Evolutionary conservation across 306 rosid species (phyloP).

Genomic region (cucumber (Cucumis sativus)): DNA sequence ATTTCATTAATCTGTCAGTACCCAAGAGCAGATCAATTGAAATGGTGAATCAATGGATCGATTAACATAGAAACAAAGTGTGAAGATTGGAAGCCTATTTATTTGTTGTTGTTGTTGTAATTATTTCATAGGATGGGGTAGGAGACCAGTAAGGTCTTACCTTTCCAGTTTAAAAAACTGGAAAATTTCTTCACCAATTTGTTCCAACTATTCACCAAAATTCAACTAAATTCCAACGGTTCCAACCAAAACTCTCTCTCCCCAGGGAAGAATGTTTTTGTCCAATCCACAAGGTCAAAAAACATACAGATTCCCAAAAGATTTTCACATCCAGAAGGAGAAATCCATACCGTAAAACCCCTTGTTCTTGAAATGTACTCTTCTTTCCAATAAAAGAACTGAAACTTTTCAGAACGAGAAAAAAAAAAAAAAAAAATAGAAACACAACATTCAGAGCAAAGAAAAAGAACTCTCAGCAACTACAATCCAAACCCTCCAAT

Average conservation of each 20-base stretch:
- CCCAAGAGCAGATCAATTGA: neutral
- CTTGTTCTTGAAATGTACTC: neutral
- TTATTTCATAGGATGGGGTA: neutral
- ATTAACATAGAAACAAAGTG: neutral
- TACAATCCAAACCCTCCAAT: neutral
- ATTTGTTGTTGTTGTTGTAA: neutral
- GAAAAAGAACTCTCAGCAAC: neutral
- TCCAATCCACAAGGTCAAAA: neutral
- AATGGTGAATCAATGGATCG: neutral
- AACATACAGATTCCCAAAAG: neutral
- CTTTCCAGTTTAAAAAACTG: neutral
- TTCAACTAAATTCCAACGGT: constrained; percentile 1
- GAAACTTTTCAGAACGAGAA: neutral
- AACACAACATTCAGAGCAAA: neutral
- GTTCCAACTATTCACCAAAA: neutral
- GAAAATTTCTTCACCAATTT: neutral
- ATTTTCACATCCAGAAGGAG: neutral
- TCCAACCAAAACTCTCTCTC: constrained; percentile 1
- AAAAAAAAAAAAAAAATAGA: neutral
- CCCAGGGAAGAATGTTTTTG: neutral
- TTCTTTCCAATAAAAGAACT: neutral
- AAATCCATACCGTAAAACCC: neutral
- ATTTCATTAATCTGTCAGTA: neutral
- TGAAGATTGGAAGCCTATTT: neutral
- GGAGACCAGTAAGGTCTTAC: neutral